Percentiles rank a stretch among this genome's conserved stretches.
Conservation (phyloP, 106 monocot species). For the Dioscorea zingiberensis region DNA sequence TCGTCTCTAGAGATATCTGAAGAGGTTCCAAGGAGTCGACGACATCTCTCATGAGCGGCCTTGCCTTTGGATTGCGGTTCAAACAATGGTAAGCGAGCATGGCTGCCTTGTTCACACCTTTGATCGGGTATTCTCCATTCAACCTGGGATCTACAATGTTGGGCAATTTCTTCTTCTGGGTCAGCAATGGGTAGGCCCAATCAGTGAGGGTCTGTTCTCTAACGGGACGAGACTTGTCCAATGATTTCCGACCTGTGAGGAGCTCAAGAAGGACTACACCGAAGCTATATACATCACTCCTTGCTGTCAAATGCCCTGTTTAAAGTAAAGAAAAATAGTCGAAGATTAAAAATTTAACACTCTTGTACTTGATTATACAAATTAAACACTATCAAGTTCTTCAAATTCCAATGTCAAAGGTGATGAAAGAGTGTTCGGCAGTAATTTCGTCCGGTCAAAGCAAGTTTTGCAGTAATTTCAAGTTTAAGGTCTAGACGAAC, state of each 20-base stretch:
- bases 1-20: constrained; percentile 22
- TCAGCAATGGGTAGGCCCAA: constrained; percentile 62
- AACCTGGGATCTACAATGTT: constrained; percentile 66
- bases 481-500: too few relatives aligned
- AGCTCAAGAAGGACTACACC: constrained; percentile 86
- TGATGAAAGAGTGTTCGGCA: too few relatives aligned
- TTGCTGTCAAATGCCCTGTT: constrained; percentile 78
- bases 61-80: constrained; percentile 76
- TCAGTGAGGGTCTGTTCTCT: constrained; percentile 68
- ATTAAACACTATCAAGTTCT: too few relatives aligned
- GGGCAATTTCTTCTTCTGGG: constrained; percentile 52
- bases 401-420: too few relatives aligned
- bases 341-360: background rate
- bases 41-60: constrained; percentile 88
- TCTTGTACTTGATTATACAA: too few relatives aligned
- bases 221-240: constrained; percentile 67
- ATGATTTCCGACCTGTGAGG: constrained; percentile 60
- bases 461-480: too few relatives aligned
- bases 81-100: constrained; percentile 76
- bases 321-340: background rate
- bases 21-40: constrained; percentile 75
- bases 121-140: constrained; percentile 47
- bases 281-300: constrained; percentile 94
- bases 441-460: too few relatives aligned
- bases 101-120: constrained; percentile 60